Base-by-base conservation (phyloP, 2,329 filamentous ascomycete genomes). In the Chrysoporthe cubensis region DNA sequence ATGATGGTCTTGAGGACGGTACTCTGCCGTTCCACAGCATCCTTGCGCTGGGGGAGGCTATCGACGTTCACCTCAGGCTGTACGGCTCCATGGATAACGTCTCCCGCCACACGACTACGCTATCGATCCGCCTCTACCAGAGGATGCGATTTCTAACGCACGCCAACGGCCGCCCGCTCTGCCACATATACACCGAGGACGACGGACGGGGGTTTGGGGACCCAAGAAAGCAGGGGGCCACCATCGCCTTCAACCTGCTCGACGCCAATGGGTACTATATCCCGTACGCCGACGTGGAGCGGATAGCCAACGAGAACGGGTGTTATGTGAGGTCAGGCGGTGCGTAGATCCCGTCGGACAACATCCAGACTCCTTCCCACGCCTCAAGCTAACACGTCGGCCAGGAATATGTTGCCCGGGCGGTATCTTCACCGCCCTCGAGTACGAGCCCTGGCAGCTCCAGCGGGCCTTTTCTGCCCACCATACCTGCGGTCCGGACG, bases 11-110 rank as follows among this genome's bases (percentile, higher is more conserved):
- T 8, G 90, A 92, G 74, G 90, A 92, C 76, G 96, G 95, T 1
- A 97, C 95, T 0, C 78, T 97, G 4, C 93, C 95, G 0, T 90
- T 97, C 65, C 96, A 98, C 77, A 97, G 81, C 75, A 97, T 99
- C 71, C 83, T 97, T 66, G 95, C 94, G 1, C 81, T 97, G 8
- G 90, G 91, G 71, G 83, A 87, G 16, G 95, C 94, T 0, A 83
- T 98, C 72, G 82, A 87, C 37, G 83, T 88, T 0, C 93, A 97
- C 74, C 71, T 79, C 59, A 82, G 83, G 26, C 75, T 91, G 3
- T 91, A 85, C 73, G 83, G 83, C 1, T 84, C 82, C 4, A 88
- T 91, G 83, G 77, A 80, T n/a, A 80, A 81, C 66, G 82, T 90
- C 63, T 88, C 88, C 3, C 78, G 81, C 16, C 87, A 91, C 74